Conservation (phyloP, 225 moss, liverwort and hornwort species). For the Antitrichia curtipendula region DNA sequence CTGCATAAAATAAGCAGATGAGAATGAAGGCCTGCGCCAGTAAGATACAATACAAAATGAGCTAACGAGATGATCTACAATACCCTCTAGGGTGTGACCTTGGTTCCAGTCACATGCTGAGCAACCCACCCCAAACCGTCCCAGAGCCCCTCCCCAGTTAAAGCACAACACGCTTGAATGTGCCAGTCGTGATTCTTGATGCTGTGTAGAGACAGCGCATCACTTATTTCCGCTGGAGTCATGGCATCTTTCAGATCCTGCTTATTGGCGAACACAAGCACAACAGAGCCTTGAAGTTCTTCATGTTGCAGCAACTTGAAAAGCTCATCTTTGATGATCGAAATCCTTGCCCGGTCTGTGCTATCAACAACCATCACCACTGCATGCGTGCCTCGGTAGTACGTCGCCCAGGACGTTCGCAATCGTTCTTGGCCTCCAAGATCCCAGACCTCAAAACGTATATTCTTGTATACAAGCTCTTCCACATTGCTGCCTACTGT, state of each 20-base stretch:
- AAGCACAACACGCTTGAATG: constrained; percentile 80
- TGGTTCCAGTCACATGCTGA: constrained; percentile 70
- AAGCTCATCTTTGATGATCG: constrained; percentile 68
- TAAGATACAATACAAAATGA: constrained; percentile 40
- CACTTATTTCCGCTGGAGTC: constrained; percentile 79
- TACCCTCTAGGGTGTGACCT: constrained; percentile 32
- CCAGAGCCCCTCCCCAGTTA: constrained; percentile 79
- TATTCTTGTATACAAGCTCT: constrained; percentile 74
- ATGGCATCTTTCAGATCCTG: constrained; percentile 85
- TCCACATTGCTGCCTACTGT: constrained; percentile 86
- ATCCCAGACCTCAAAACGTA: constrained; percentile 85
- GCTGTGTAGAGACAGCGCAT: constrained; percentile 64
- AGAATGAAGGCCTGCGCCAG: constrained; percentile 9
- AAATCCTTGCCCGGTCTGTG: constrained; percentile 62
- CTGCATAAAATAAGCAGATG: constrained; percentile 17
- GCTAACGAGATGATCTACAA: constrained; percentile 15
- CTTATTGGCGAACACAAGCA: constrained; percentile 77
- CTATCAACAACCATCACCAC: constrained; percentile 86
- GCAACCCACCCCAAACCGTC: constrained; percentile 87
- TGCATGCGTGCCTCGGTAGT: constrained; percentile 77
- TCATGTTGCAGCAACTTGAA: constrained; percentile 69
- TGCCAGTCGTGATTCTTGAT: constrained; percentile 87
- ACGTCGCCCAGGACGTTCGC: constrained; percentile 77
- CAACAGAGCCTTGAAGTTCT: constrained; percentile 62
- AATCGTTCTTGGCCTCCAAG: constrained; percentile 84